phyloP scores from a whole-genome alignment of 345 rosid species.

The Syzygium jambos region DNA sequence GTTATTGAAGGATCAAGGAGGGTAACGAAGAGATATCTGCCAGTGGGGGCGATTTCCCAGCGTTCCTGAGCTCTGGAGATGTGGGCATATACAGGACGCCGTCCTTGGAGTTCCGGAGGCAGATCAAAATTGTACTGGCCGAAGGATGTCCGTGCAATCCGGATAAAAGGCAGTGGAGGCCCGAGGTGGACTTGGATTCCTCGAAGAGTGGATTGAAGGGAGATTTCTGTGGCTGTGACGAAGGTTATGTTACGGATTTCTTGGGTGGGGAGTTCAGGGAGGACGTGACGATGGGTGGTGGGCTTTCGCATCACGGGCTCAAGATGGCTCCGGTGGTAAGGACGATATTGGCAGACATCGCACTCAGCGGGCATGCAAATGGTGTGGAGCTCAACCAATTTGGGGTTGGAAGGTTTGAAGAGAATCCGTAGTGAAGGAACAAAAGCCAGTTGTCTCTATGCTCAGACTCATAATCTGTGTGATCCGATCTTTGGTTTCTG shows the following conservation, averaged over 20 bases:
- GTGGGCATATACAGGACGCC: conserved; percentile 68
- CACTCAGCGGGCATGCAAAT: conserved; percentile 26
- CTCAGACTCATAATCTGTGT: not conserved
- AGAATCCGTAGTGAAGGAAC: conserved; percentile 22
- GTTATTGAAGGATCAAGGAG: conserved; percentile 71
- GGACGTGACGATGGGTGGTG: conserved; percentile 57
- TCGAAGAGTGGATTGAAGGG: conserved; percentile 51
- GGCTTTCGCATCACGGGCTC: conserved; percentile 85
- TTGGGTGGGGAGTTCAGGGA: conserved; percentile 63
- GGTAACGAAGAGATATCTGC: conserved; percentile 40
- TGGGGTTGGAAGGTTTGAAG: conserved; percentile 43
- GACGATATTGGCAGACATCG: conserved; percentile 53
- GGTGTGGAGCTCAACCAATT: conserved; percentile 51
- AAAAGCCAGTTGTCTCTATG: not conserved
- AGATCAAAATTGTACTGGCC: conserved; percentile 50
- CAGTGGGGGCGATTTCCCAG: conserved; percentile 44
- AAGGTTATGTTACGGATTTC: conserved; percentile 70
- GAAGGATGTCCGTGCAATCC: conserved; percentile 67
- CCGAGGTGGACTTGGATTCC: conserved; percentile 14
- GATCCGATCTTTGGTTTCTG: not conserved
- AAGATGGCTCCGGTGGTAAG: conserved; percentile 77
- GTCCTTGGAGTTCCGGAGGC: conserved; percentile 62
- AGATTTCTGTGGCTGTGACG: conserved; percentile 40
- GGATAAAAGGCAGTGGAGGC: conserved; percentile 76
- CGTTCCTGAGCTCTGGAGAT: conserved; percentile 52